phyloP scores from a whole-genome alignment of 2,329 filamentous ascomycete genomes.

The Nemania sp. region DNA sequence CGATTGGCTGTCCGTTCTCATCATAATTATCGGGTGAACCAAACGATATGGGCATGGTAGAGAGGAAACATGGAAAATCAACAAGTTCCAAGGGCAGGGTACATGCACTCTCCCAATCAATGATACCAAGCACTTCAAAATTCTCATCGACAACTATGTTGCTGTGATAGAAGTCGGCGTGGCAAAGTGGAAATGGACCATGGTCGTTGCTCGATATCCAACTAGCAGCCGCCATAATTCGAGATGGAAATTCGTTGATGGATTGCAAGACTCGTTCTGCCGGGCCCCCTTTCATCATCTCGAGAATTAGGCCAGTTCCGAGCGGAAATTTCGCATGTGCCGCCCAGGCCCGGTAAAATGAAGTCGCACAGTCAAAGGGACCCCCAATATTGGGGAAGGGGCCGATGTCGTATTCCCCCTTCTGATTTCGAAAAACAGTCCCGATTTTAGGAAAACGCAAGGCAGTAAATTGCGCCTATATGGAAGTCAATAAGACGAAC shows the following conservation, averaged over 20 bases:
- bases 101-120: conserved; percentile 39
- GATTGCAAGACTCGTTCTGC: conserved; percentile 17
- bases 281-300: conserved; percentile 17
- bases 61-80: conserved; percentile 29
- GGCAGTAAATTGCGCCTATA: conserved; percentile 23
- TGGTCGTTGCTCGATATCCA: conserved; percentile 9
- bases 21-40: conserved; percentile 15
- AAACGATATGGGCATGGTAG: conserved; percentile 20
- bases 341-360: conserved; percentile 32
- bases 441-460: conserved; percentile 27
- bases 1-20: too few species aligned
- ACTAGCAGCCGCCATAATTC: conserved; percentile 9
- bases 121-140: conserved; percentile 34
- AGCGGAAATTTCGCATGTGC: conserved; percentile 23
- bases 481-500: too few species aligned
- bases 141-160: conserved; percentile 39
- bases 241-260: conserved; percentile 21
- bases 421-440: conserved; percentile 3
- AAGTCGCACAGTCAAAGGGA: conserved; percentile 30
- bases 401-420: conserved; percentile 26
- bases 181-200: conserved; percentile 40
- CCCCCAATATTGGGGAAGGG: conserved; percentile 30
- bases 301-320: too few species aligned
- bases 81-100: conserved; percentile 24
- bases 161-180: conserved; percentile 39